These are phyloP conservation scores for Coemansia sp. DNA, from an alignment of 192 early-diverging fungal species.

Conservation along the genomic window DNA sequence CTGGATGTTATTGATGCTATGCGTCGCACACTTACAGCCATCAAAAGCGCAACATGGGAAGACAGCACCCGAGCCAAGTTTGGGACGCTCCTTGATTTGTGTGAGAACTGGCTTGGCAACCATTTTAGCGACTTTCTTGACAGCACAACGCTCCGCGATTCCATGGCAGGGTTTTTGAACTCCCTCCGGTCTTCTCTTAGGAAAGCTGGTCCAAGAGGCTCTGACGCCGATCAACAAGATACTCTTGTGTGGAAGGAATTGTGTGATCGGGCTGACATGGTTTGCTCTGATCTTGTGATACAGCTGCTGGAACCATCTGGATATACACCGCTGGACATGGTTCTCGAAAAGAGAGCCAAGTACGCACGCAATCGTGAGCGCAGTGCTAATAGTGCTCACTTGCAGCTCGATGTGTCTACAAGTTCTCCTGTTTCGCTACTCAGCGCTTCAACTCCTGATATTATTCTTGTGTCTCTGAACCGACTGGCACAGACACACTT, in stretches of 20 bases:
- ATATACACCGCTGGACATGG: constrained; percentile 28
- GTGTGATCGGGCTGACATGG: constrained; percentile 12
- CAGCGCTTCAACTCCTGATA: constrained; percentile 31
- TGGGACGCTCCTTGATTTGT: constrained; percentile 55
- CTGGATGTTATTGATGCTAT: constrained; percentile 43
- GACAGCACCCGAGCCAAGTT: constrained; percentile 14
- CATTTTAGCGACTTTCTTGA: constrained; percentile 68
- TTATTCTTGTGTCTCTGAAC: constrained; percentile 43
- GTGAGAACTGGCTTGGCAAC: constrained; percentile 64
- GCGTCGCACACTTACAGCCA: constrained; percentile 22
- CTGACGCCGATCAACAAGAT: constrained; percentile 5
- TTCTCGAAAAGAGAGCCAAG: constrained; percentile 37
- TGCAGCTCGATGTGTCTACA: constrained; percentile 18
- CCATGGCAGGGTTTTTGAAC: constrained; percentile 48
- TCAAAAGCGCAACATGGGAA: constrained; percentile 35
- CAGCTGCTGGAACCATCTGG: constrained; percentile 40
- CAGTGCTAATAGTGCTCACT: constrained; percentile 11
- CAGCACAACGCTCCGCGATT: constrained; percentile 55
- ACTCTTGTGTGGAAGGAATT: constrained; percentile 20
- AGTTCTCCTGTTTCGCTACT: constrained; percentile 40
- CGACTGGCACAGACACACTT: constrained; percentile 51
- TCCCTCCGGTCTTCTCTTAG: constrained; percentile 15
- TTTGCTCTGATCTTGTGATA: constrained; percentile 29
- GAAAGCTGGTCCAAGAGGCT: neutral
- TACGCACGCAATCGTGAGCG: constrained; percentile 40